Evolutionary conservation across 2,329 filamentous ascomycete species (phyloP), one percentile per base, ranked within the genome.

Genomic region (Beauveria scarabaeidicola): DNA sequence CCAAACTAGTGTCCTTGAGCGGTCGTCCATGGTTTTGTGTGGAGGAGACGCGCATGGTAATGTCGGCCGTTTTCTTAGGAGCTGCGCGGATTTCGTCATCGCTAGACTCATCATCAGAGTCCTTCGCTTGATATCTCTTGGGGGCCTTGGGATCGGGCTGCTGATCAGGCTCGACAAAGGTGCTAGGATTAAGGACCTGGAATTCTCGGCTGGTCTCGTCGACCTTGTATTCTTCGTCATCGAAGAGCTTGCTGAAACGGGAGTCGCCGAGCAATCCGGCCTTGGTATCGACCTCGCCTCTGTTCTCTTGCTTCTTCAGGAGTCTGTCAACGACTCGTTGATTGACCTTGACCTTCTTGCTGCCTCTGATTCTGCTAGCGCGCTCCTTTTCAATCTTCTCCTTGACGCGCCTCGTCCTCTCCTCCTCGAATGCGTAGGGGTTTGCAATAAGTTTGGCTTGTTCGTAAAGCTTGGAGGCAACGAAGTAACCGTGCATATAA

Each of bases 401-500:
- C 73, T 93, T 91, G 66, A 99, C 86, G 65, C 89, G 87, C 80
- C 96, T 97, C 62, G 87, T 86, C 60, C 91, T 84, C 73, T 97
- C 91, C 68, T 97, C 90, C 70, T 97, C 91, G 81, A 89, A 96
- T 56, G 95, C 83, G 70, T 95, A 95, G 0, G 94, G 94, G 74
- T 97, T 96, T 53, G 89, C 88, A 67, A 97, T 96, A 62, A 99
- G 78, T 59, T 90, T 82, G 19, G 94, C 94, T 72, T 99, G 92
- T 70, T 99, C 95, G 72, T 99, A 97, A 27, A 99, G 76, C 69
- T 92, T 91, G 67, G 95, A 93, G 40, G 90, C 90, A 52, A 99
- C 92, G 75, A 99, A 99, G 80, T 94, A 97, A 66, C 94, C 95
- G 72, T 99, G 94, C 95, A 99, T 99, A 71, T 99, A 99, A 47